Evolutionary conservation across 441 rosid genomes (phyloP), one percentile per base, ranked within the genome.

Genomic region (Populus tomentosa): DNA sequence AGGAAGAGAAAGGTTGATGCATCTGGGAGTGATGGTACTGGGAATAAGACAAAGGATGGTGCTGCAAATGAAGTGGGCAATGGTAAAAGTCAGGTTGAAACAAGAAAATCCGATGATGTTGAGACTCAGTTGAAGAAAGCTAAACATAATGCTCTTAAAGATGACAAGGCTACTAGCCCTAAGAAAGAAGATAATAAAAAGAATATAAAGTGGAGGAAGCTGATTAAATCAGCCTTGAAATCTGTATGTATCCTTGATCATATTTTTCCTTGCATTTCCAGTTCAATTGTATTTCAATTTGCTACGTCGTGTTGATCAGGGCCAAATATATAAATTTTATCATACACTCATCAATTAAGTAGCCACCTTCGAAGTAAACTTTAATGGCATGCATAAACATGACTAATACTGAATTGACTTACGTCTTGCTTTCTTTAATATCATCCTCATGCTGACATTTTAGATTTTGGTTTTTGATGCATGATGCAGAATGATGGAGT

Each of bases 171-270:
- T 74, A 50, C 80, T 72, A 46, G 36, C 71, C 4, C 67, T 61
- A 46, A 72, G 14, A 82, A 81, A 28, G 87, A 87, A 71, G 87
- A 77, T 23, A 32, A 77, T 42, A 78, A 83, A 79, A 82, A 79
- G 85, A 86, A 92, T 83, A 90, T 95, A 73, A 91, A 89, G 77
- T 91, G 97, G 97, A 92, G 89, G 86, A 94, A 89, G 87, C 76
- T 92, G 87, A 86, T 95, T 73, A 86, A 82, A 62, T 81, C 91
- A 10, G 84, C 94, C 69, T 79, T 94, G 88, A 90, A 82, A 84
- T 82, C 90, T 13, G 99, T 91, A 90, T 21, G 91, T 84, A 68
- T 83, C 79, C 6, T 36, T 20, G 23, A 40, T 62, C 23, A 66
- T 78, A 69, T 35, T 38, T 24, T 14, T 72, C 63, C 21, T 13